Conservation (phyloP, 306 rosid genomes). For the Aeschynomene evenia region DNA sequence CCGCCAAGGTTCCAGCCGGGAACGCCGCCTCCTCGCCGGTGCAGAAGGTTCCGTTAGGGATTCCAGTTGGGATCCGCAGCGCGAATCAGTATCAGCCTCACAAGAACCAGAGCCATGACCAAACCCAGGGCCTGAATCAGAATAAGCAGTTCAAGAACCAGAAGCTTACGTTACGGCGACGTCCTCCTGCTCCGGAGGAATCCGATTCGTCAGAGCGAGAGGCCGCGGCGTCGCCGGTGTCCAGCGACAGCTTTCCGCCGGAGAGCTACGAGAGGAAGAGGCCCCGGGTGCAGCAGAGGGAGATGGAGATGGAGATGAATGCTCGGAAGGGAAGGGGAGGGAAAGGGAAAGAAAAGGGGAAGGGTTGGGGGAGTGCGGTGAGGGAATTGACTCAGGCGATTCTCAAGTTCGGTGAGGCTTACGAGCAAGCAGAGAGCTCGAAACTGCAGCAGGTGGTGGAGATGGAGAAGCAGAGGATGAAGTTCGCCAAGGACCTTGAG, state of each 20-base stretch:
- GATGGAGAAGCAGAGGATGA: constrained; percentile 99
- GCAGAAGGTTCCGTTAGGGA: constrained; percentile 66
- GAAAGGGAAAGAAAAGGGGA: constrained; percentile 16
- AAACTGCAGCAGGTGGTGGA: constrained; percentile 90
- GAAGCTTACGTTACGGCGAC: constrained; percentile 52
- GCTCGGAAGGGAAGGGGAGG: constrained; percentile 33
- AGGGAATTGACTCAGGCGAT: constrained; percentile 84
- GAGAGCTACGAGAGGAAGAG: constrained; percentile 54
- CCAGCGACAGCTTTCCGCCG: constrained; percentile 66
- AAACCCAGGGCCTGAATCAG: neutral
- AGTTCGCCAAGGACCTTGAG: constrained; percentile 77
- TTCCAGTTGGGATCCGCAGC: constrained; percentile 62
- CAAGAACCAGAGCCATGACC: constrained; percentile 32
- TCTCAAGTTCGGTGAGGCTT: constrained; percentile 85
- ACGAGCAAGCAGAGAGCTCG: constrained; percentile 84
- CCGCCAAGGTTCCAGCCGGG: constrained; percentile 48
- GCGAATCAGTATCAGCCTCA: constrained; percentile 39
- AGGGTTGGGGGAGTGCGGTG: constrained; percentile 70
- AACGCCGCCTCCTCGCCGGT: constrained; percentile 23
- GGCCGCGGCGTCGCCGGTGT: constrained; percentile 48
- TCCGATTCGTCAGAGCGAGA: constrained; percentile 52
- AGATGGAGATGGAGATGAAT: constrained; percentile 29
- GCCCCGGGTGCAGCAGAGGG: constrained; percentile 35
- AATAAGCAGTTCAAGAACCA: constrained; percentile 38
- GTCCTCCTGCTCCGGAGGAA: constrained; percentile 16